Conservation (phyloP, 305 asterid genomes). For the Plantago rigida region DNA sequence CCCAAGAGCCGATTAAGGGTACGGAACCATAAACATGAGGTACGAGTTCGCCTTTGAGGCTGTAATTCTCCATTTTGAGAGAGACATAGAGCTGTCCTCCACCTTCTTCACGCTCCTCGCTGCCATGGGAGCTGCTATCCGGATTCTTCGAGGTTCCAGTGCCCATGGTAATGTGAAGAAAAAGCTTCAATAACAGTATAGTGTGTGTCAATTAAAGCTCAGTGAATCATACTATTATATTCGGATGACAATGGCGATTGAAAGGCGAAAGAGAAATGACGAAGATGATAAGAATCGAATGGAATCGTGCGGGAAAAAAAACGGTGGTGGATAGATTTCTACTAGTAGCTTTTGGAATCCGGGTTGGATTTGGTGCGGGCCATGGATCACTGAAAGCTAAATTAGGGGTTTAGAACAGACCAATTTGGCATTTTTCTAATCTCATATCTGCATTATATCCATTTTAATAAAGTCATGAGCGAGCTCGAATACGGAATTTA, state of each 20-base stretch:
- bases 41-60: slow-evolving; percentile 54
- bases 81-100: slow-evolving; percentile 82
- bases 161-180: slow-evolving; percentile 38
- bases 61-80: slow-evolving; percentile 68
- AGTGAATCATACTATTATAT: neutral
- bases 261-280: neutral
- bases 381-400: slow-evolving; percentile 1
- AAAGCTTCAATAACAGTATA: neutral
- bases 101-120: slow-evolving; percentile 50
- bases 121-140: slow-evolving; percentile 51
- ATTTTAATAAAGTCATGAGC: too few species aligned
- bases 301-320: slow-evolving; percentile 3
- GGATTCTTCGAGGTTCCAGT: slow-evolving; percentile 51
- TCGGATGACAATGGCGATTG: neutral
- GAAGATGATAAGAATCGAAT: slow-evolving; percentile 14
- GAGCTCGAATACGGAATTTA: too few species aligned
- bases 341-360: slow-evolving; percentile 6
- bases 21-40: slow-evolving; percentile 91
- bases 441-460: too few species aligned
- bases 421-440: too few species aligned
- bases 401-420: slow-evolving; percentile 1
- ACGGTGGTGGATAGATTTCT: slow-evolving; percentile 3
- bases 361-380: slow-evolving; percentile 18
- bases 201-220: neutral
- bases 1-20: slow-evolving; percentile 92